Evolutionary conservation across 73 alveolate genomes (phyloP).

Genomic region (Vitrella brassicaformis): DNA sequence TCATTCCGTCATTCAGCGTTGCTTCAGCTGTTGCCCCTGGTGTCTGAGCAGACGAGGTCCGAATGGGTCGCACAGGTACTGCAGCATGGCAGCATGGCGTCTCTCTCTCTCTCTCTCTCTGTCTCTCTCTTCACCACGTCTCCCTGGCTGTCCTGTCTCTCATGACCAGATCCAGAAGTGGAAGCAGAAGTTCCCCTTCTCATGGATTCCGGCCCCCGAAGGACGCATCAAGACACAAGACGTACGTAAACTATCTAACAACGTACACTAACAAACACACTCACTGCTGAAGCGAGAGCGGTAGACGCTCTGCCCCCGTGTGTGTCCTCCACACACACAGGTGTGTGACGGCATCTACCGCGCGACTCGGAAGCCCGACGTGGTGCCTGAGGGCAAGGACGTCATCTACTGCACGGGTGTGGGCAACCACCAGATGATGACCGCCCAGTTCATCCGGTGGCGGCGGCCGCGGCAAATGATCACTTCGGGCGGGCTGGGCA

Average conservation of each 20-base stretch:
- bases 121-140: background rate
- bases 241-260: too few relatives aligned
- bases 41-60: too few relatives aligned
- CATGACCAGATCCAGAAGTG: background rate
- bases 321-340: too few relatives aligned
- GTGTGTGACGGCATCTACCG: background rate
- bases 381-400: background rate
- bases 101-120: background rate
- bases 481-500: slow-evolving; percentile 34
- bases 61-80: too few relatives aligned
- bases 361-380: background rate
- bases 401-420: slow-evolving; percentile 25
- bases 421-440: slow-evolving; percentile 38
- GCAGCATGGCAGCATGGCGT: too few relatives aligned
- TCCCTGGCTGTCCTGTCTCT: background rate
- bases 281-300: too few relatives aligned
- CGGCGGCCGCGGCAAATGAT: slow-evolving; percentile 13
- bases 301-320: too few relatives aligned
- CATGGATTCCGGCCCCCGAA: background rate
- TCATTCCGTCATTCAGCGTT: too few relatives aligned
- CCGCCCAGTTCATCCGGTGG: slow-evolving; percentile 18
- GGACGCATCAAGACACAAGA: background rate
- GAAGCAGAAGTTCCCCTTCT: background rate
- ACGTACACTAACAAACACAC: too few relatives aligned
- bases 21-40: too few relatives aligned